A percentile compares a stretch with the other conserved stretches of the same genome.
phyloP scores from a whole-genome alignment of 1,139 yeast genomes.

The Sugiyamaella xylanicola region DNA sequence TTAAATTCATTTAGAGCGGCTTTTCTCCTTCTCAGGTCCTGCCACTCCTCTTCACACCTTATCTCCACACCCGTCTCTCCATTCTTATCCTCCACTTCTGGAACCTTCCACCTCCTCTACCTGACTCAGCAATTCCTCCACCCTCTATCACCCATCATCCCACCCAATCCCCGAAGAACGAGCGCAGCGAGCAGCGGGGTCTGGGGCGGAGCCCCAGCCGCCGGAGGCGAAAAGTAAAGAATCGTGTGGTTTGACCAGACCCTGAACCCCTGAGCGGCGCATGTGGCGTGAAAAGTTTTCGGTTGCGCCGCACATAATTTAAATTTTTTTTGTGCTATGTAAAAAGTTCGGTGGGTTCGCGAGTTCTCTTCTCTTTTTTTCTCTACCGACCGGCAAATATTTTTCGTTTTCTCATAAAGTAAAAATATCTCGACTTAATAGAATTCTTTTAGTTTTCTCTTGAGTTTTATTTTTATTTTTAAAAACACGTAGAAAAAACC shows the following conservation, averaged over 20 bases:
- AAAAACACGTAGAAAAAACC: conserved; percentile 23
- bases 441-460: conserved; percentile 4
- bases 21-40: too few relatives aligned
- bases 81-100: too few relatives aligned
- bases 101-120: too few relatives aligned
- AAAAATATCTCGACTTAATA: conserved; percentile 11
- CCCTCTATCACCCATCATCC: too few relatives aligned
- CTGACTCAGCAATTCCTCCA: too few relatives aligned
- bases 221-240: too few relatives aligned
- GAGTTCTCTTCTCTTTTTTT: conserved; percentile 14
- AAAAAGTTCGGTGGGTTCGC: not conserved
- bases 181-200: not conserved
- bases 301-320: conserved; percentile 12
- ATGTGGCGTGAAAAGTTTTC: conserved; percentile 12
- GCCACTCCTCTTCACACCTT: too few relatives aligned
- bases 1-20: too few relatives aligned
- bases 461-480: conserved; percentile 16
- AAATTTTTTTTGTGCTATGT: conserved; percentile 7
- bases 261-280: conserved; percentile 3
- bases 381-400: conserved; percentile 1
- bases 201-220: conserved; percentile 2
- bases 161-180: too few relatives aligned
- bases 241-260: too few relatives aligned
- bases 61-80: not conserved
- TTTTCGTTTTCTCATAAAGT: conserved; percentile 11